Evolutionary conservation across 768 basidiomycete genomes (phyloP), one percentile per base, ranked within the genome.

Genomic region (Psilocybe sp.): DNA sequence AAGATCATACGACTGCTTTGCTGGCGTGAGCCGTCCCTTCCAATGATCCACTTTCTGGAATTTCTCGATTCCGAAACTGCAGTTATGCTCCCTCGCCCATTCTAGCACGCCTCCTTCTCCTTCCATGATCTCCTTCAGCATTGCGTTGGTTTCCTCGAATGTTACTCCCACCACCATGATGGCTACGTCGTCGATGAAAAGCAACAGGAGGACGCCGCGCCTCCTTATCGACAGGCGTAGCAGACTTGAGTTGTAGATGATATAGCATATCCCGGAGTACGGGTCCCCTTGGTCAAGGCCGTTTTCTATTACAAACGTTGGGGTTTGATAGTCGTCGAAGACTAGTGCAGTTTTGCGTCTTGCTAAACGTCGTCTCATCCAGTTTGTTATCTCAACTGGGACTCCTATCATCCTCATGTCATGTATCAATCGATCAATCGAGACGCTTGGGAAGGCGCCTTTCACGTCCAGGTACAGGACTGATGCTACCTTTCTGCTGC

Each of bases 361-460:
- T 5, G 47, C 53, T 4, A 57, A 51, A 2, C 44, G 19, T 10
- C 4, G 4, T 16, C 20, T 16, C 15, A 61, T 42, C 52, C 56
- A 67, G 0, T 55, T 44, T 0, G 58, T 51, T 11, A 57, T 51
- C 13, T 54, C 55, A 12, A 38, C 31, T 1, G 68, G 65, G 0
- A 70, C 49, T 5, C 66, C 51, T 0, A 44, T 19, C 44, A 16
- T 53, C 11, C 55, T 41, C 58, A 73, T 55, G 31, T 71, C 54
- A 39, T 69, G 59, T 0, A 64, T n/a, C 0, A 73, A 53, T 0
- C 44, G 32, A 12, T 62, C 57, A 0, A 59, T 54, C 0, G 57
- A 63, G 0, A 60, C 62, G 46, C 64, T 73, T 0, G 67, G 73
- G 47, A 74, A 77, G 0, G 70, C 72, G 0, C 65, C 71, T 49